Base-by-base conservation (phyloP, 2,329 filamentous ascomycete species). In the Stylonectria norvegica region DNA sequence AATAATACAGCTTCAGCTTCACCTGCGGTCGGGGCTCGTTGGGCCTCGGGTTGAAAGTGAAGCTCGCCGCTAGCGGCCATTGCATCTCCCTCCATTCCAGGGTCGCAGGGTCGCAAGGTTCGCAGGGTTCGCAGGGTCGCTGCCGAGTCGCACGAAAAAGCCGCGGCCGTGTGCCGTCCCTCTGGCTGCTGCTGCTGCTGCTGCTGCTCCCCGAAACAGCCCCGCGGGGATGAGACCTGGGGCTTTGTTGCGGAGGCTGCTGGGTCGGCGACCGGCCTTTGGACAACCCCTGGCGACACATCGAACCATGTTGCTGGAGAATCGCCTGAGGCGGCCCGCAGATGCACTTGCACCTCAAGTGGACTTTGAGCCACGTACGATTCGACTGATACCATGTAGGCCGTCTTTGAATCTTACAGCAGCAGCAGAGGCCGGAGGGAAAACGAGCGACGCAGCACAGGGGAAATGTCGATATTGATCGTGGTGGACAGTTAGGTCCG, bases 1-100 rank as follows among this genome's bases (percentile, higher is more conserved):
- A n/a, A n/a, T n/a, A n/a, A n/a, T n/a, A n/a, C n/a, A n/a, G n/a
- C n/a, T n/a, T n/a, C n/a, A n/a, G n/a, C 14, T 30, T 8, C 8
- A 14, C 27, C 14, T 30, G 27, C 14, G 27, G 15, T 8, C 22
- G 22, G 7, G 22, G 22, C 12, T 7, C 8, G 12, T 12, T 7
- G 7, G 7, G 22, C 12, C 8, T 12, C 22, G 22, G 27, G 27
- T 30, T 30, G 27, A 8, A 10, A 14, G 8, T 6, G 27, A 15
- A 14, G 27, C 8, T 10, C 14, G 39, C 42, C 41, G 37, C 37
- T 45, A 47, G 33, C 31, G 32, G 31, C 33, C 45, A 40, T 35
- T 49, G 43, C 28, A 50, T 54, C 55, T 49, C 42, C 51, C 40
- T 60, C 56, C 57, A 59, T 59, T 50, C 53, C 52, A 52, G 36